Evolutionary conservation across 73 alveolate species (phyloP).

Genomic region (Tetrahymena malaccensis): DNA sequence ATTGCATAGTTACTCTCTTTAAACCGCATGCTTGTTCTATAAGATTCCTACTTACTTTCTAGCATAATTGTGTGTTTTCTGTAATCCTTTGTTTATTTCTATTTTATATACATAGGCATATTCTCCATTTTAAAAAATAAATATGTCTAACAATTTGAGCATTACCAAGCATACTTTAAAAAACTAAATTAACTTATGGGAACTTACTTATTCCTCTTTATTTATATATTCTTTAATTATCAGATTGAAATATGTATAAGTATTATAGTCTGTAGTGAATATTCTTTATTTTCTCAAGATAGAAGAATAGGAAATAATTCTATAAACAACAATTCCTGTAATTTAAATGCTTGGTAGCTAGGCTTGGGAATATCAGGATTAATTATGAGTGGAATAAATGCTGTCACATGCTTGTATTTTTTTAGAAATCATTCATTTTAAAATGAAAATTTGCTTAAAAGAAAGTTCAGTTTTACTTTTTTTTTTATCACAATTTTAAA

Average conservation of each 20-base stretch:
- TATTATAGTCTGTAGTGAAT: not conserved
- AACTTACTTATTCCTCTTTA: not conserved
- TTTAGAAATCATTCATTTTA: not conserved
- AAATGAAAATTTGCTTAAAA: not conserved
- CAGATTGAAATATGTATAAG: not conserved
- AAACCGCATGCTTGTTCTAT: not conserved
- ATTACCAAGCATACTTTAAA: not conserved
- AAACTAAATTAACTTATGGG: not conserved
- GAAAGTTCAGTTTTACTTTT: not conserved
- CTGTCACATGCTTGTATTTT: not conserved
- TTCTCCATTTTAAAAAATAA: not conserved
- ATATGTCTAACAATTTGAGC: not conserved
- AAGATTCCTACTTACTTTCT: not conserved
- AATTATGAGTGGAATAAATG: not conserved
- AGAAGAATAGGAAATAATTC: not conserved
- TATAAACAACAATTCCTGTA: not conserved
- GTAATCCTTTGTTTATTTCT: not conserved
- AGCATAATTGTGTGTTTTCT: not conserved
- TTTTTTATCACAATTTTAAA: not conserved
- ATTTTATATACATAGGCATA: not conserved
- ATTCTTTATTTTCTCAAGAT: not conserved
- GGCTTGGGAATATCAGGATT: not conserved
- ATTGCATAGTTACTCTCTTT: not conserved
- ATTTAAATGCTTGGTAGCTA: not conserved
- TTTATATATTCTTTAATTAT: not conserved